A percentile compares a stretch with the other conserved stretches of the same genome.
These are phyloP conservation scores for Straminergon stramineum DNA, from an alignment of 225 moss, liverwort and hornwort genomes.

Conservation along the genomic window DNA sequence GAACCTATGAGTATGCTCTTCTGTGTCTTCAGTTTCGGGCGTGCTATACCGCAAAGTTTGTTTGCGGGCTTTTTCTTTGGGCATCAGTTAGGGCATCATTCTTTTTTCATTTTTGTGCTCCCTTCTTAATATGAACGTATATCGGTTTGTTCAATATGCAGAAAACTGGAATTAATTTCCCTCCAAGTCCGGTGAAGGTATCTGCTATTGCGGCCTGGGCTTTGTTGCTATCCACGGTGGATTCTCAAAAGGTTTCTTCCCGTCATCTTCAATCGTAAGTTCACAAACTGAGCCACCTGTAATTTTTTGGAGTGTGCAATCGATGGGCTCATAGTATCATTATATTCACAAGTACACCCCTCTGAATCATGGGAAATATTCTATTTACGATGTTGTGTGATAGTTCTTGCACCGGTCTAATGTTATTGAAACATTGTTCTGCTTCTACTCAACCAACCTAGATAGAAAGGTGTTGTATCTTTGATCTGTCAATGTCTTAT, in stretches of 20 bases:
- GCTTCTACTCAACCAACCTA: neutral
- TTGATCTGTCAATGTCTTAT: neutral
- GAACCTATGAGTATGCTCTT: neutral
- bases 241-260: conserved; percentile 43
- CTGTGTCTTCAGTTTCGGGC: neutral
- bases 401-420: neutral
- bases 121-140: neutral
- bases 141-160: conserved; percentile 2
- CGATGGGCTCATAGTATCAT: neutral
- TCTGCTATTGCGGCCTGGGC: conserved; percentile 73
- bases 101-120: neutral
- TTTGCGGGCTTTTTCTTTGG: neutral
- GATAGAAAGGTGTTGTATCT: neutral
- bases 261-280: conserved; percentile 65
- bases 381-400: neutral
- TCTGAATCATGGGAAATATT: neutral
- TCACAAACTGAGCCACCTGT: neutral
- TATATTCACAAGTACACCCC: too few species aligned
- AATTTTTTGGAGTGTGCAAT: neutral
- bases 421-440: neutral
- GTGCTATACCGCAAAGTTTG: neutral
- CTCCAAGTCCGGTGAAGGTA: conserved; percentile 55
- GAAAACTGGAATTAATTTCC: conserved; percentile 51
- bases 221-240: conserved; percentile 61
- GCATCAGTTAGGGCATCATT: neutral